phyloP scores from a whole-genome alignment of 352 stramenopile genomes.

The Pythium vanterpoolii region DNA sequence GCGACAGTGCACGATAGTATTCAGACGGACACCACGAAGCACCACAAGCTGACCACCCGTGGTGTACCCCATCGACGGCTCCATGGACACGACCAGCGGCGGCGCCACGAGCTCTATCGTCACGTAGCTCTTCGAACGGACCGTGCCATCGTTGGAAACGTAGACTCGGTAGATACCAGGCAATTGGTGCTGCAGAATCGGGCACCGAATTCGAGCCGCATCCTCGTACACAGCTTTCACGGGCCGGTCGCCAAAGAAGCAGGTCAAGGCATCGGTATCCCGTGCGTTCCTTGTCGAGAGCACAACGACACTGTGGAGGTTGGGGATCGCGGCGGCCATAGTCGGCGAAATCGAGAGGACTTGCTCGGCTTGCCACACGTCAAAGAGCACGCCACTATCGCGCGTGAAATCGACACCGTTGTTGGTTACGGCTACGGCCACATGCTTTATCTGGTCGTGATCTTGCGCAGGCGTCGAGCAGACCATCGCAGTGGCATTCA shows the following conservation, averaged over 20 bases:
- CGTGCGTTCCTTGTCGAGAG: constrained; percentile 38
- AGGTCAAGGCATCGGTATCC: constrained; percentile 41
- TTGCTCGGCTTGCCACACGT: constrained; percentile 30
- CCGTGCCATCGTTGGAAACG: constrained; percentile 49
- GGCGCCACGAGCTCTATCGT: constrained; percentile 42
- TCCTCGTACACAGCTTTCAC: constrained; percentile 34
- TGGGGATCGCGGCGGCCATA: constrained; percentile 31
- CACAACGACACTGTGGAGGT: constrained; percentile 22
- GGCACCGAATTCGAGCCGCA: constrained; percentile 32
- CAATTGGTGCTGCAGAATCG: constrained; percentile 18
- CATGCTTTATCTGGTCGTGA: neutral
- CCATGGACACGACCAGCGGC: constrained; percentile 38
- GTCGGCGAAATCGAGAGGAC: constrained; percentile 36
- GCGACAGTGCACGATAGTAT: constrained; percentile 61
- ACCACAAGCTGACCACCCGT: constrained; percentile 40
- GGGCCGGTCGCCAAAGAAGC: constrained; percentile 42
- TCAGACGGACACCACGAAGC: constrained; percentile 46
- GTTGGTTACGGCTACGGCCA: constrained; percentile 51
- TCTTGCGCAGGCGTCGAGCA: constrained; percentile 40
- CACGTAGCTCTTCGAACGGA: constrained; percentile 38
- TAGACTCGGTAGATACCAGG: constrained; percentile 33
- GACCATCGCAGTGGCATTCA: constrained; percentile 34
- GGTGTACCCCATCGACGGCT: constrained; percentile 27
- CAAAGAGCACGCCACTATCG: constrained; percentile 31
- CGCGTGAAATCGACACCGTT: constrained; percentile 58